These are phyloP conservation scores for Coniochaeta sp. DNA, from an alignment of 2,329 filamentous ascomycete genomes.

Conservation along the genomic window DNA sequence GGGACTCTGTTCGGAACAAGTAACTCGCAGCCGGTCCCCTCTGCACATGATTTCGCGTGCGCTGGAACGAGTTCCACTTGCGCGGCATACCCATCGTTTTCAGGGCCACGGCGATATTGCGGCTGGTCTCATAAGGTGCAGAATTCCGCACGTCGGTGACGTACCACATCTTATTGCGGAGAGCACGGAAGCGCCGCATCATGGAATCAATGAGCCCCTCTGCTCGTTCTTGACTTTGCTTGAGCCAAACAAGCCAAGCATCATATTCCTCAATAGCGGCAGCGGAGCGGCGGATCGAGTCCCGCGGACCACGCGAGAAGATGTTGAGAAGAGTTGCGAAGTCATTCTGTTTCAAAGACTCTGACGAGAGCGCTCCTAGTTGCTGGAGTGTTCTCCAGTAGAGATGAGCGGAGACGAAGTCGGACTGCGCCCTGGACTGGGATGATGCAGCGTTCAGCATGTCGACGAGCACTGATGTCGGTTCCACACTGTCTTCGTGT, in stretches of 20 bases:
- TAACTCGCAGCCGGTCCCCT: slow-evolving; percentile 50
- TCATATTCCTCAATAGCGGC: slow-evolving; percentile 72
- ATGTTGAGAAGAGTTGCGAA: slow-evolving; percentile 67
- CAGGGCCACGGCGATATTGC: slow-evolving; percentile 77
- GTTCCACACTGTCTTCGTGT: slow-evolving; percentile 31
- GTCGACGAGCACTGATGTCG: slow-evolving; percentile 48
- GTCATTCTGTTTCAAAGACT: slow-evolving; percentile 57
- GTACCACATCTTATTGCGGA: slow-evolving; percentile 98
- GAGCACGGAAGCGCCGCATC: slow-evolving; percentile 63
- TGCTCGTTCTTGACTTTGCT: slow-evolving; percentile 72
- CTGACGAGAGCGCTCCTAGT: slow-evolving; percentile 54
- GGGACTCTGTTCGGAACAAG: slow-evolving; percentile 72
- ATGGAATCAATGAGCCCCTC: slow-evolving; percentile 68
- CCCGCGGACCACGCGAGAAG: slow-evolving; percentile 63
- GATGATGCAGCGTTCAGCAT: slow-evolving; percentile 73
- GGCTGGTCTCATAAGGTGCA: slow-evolving; percentile 77
- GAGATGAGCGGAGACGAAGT: slow-evolving; percentile 76
- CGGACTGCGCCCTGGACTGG: slow-evolving; percentile 69
- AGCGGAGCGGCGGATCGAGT: slow-evolving; percentile 61
- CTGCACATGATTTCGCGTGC: slow-evolving; percentile 38
- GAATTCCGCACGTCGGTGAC: slow-evolving; percentile 90
- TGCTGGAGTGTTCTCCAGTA: slow-evolving; percentile 81
- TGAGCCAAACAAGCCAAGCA: slow-evolving; percentile 76
- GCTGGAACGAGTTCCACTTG: slow-evolving; percentile 43
- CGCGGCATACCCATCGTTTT: slow-evolving; percentile 79